Conservation (phyloP, 1,139 yeast genomes). For the Fermentozyma sake region DNA sequence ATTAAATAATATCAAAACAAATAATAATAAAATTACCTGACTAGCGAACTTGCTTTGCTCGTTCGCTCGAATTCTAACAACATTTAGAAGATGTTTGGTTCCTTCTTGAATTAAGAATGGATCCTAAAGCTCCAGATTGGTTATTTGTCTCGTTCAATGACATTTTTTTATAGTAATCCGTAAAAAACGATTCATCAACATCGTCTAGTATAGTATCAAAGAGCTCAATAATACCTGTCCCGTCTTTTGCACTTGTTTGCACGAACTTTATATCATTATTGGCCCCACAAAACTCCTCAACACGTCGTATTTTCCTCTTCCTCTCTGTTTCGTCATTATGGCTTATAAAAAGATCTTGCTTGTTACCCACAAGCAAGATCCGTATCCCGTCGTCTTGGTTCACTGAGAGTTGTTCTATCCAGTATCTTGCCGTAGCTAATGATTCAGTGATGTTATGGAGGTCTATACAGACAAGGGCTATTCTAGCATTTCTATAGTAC, state of each 20-base stretch:
- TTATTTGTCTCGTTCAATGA: no score
- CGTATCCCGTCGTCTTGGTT: constrained; percentile 20
- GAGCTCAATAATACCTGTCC: constrained; percentile 38
- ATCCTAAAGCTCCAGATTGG: no score
- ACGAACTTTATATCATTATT: constrained; percentile 13
- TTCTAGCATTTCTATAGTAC: constrained; percentile 43
- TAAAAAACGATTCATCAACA: constrained; percentile 33
- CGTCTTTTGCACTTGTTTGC: constrained; percentile 46
- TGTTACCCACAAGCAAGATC: constrained; percentile 13
- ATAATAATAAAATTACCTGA: no score
- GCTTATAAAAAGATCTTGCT: constrained; percentile 9
- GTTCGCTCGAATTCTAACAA: no score
- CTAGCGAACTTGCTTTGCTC: no score
- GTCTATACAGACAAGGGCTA: constrained; percentile 34
- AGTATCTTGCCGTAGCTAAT: constrained; percentile 37
- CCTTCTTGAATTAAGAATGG: no score
- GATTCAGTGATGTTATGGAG: constrained; percentile 28
- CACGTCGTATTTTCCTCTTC: constrained; percentile 2
- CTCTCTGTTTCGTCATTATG: constrained; percentile 1
- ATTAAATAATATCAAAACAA: no score
- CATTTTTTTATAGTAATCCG: constrained; percentile 6
- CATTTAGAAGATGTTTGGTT: no score
- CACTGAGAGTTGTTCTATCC: constrained; percentile 40
- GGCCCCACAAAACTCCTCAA: constrained; percentile 7
- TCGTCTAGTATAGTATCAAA: constrained; percentile 39